A percentile compares a stretch with the other conserved stretches of the same genome.
Evolutionary conservation across 805 yeast species (phyloP).

Genomic region (Clavispora santaluciae): DNA sequence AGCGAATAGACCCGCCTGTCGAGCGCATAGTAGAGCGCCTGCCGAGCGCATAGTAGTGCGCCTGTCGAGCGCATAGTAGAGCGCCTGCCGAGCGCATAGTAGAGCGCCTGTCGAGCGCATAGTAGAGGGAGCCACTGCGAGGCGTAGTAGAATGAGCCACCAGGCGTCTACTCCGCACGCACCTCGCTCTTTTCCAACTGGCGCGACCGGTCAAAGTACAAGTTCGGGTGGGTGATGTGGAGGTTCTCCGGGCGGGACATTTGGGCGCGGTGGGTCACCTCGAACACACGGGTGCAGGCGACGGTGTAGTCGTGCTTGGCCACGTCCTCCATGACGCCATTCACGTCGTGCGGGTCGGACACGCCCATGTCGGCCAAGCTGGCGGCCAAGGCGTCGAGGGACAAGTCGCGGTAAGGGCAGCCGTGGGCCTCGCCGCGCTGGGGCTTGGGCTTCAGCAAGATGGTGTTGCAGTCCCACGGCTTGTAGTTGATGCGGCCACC

Average conservation of each 20-base stretch:
- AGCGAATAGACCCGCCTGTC: no score
- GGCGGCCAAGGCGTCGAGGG: slow-evolving; percentile 53
- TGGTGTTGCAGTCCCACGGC: slow-evolving; percentile 81
- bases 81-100: no score
- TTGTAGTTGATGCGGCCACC: slow-evolving; percentile 83
- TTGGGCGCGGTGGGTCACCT: slow-evolving; percentile 52
- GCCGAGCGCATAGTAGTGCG: no score
- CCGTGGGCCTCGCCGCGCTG: slow-evolving; percentile 74
- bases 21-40: no score
- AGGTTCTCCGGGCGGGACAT: slow-evolving; percentile 44
- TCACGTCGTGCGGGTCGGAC: slow-evolving; percentile 50
- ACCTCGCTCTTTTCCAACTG: slow-evolving; percentile 41
- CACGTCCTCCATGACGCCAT: slow-evolving; percentile 63
- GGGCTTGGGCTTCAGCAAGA: slow-evolving; percentile 69
- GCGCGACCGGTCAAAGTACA: slow-evolving; percentile 75
- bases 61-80: no score
- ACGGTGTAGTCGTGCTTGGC: slow-evolving; percentile 67
- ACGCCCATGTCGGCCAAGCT: slow-evolving; percentile 64
- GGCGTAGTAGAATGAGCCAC: no score
- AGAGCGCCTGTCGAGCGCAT: no score
- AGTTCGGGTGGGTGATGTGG: slow-evolving; percentile 79
- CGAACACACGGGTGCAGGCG: slow-evolving; percentile 90
- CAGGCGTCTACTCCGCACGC: slow-evolving; percentile 1
- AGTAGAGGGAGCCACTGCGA: no score
- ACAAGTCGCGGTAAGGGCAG: slow-evolving; percentile 83